Conservation (phyloP, 2,329 filamentous ascomycete genomes). For the Trichophyton schoenleinii region DNA sequence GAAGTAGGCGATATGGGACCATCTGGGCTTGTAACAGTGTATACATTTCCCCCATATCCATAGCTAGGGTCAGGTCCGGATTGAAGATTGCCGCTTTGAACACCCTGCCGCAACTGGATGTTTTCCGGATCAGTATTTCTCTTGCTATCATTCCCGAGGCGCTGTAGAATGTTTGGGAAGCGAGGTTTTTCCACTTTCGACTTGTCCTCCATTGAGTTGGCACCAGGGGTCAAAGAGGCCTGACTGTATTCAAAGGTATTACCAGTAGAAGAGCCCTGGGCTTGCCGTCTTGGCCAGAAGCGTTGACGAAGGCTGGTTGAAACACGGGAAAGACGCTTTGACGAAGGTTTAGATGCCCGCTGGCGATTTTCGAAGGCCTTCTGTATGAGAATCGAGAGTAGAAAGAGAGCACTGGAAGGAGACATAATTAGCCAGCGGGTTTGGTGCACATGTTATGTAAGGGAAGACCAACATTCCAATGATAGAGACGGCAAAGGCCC, state of each 20-base stretch:
- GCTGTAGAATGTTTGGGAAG: slow-evolving; percentile 7
- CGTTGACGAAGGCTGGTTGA: background rate
- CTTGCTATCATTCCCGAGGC: background rate
- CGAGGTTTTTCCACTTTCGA: slow-evolving; percentile 9
- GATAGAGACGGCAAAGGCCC: slow-evolving; percentile 64
- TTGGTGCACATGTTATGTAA: background rate
- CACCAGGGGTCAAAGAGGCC: background rate
- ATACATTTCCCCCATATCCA: background rate
- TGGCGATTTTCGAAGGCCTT: background rate
- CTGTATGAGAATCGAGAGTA: slow-evolving; percentile 9
- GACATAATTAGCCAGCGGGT: background rate
- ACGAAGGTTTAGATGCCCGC: slow-evolving; percentile 1
- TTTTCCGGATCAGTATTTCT: background rate
- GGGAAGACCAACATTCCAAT: slow-evolving; percentile 52
- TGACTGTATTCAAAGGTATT: slow-evolving; percentile 1
- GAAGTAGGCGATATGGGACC: background rate
- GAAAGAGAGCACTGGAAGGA: slow-evolving; percentile 5
- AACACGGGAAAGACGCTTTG: background rate
- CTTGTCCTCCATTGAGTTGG: slow-evolving; percentile 7
- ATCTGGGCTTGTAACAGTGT: background rate
- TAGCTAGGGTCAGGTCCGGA: background rate
- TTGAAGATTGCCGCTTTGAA: background rate
- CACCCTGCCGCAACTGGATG: background rate
- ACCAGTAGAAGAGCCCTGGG: background rate
- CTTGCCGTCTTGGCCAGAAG: background rate